Evolutionary conservation across 192 early-diverging fungal genomes (phyloP).

Genomic region (Lunasporangiospora selenospora): DNA sequence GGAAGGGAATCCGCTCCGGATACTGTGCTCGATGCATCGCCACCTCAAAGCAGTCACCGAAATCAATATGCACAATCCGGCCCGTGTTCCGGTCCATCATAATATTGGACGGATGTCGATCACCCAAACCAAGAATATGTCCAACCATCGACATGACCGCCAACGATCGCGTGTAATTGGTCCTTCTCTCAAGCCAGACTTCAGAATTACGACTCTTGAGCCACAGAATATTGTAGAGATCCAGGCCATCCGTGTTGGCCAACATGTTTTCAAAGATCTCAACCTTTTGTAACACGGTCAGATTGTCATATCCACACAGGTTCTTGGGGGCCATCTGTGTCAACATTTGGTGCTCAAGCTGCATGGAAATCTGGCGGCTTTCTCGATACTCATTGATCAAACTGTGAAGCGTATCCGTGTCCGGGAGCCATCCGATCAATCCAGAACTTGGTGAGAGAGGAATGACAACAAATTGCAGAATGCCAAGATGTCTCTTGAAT

Average conservation of each 20-base stretch:
- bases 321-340: constrained; percentile 46
- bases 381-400: constrained; percentile 87
- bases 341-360: constrained; percentile 87
- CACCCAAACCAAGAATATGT: constrained; percentile 95
- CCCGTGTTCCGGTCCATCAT: constrained; percentile 91
- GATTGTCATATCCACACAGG: constrained; percentile 72
- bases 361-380: constrained; percentile 75
- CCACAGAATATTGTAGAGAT: constrained; percentile 93
- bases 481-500: constrained; percentile 87
- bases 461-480: constrained; percentile 87
- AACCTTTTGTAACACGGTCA: constrained; percentile 86
- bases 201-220: constrained; percentile 95
- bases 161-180: constrained; percentile 92
- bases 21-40: constrained; percentile 95
- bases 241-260: constrained; percentile 83
- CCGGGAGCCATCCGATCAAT: constrained; percentile 92
- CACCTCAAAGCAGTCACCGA: constrained; percentile 98
- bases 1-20: constrained; percentile 98
- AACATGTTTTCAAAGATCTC: constrained; percentile 93
- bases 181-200: constrained; percentile 94
- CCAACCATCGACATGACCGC: constrained; percentile 99
- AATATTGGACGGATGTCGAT: constrained; percentile 95
- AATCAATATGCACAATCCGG: constrained; percentile 96
- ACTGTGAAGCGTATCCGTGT: constrained; percentile 87
- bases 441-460: constrained; percentile 96